These are phyloP conservation scores for Iris pallida DNA, from an alignment of 116 monocot species.

Conservation along the genomic window DNA sequence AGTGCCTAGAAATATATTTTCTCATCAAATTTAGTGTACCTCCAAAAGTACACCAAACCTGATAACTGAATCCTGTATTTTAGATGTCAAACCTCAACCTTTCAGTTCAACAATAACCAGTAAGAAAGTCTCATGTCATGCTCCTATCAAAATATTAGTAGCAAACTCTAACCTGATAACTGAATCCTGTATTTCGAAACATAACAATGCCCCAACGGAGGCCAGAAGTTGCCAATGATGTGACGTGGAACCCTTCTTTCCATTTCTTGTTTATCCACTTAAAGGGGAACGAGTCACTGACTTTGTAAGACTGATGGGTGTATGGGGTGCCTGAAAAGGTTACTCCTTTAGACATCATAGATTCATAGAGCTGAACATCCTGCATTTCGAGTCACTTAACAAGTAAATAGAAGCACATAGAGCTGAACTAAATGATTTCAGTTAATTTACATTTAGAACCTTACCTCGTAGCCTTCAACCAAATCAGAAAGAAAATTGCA, in stretches of 20 bases:
- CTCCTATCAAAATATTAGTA: no score
- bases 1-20: no score
- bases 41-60: no score
- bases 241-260: slow-evolving; percentile 81
- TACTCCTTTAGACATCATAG: no score
- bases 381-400: no score
- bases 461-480: slow-evolving; percentile 64
- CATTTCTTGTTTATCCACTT: slow-evolving; percentile 92
- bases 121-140: no score
- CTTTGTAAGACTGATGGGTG: slow-evolving; percentile 80
- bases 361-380: no score
- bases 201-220: slow-evolving; percentile 78
- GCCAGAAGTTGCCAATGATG: slow-evolving; percentile 74
- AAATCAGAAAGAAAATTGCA: slow-evolving; percentile 57
- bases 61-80: no score
- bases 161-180: slow-evolving; percentile 73
- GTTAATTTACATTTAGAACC: background rate
- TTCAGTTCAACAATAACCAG: no score
- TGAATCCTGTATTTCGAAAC: slow-evolving; percentile 81
- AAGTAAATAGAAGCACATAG: background rate
- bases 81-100: no score
- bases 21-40: no score
- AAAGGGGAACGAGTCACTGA: slow-evolving; percentile 77
- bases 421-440: background rate
- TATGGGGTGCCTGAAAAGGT: slow-evolving; percentile 64